Base-by-base conservation (phyloP, 768 basidiomycete genomes). In the Lentinula aciculospora region DNA sequence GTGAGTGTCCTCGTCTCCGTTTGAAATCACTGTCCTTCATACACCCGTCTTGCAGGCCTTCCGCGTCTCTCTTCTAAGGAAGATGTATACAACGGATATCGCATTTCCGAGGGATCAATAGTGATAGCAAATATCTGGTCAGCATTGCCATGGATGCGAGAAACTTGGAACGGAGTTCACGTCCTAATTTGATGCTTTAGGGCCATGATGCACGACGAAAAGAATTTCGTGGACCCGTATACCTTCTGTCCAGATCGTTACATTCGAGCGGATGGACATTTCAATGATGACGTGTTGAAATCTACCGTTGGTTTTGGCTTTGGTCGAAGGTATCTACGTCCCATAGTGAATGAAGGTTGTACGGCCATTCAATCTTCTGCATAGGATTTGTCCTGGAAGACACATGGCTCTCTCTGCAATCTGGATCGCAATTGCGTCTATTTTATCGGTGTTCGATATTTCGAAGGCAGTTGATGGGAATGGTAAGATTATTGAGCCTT, bases 211-310 rank as follows among this genome's bases (percentile, higher is more conserved):
- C 65, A 63, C 47, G 62, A 75, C 27, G 62, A 64, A 46, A 39
- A 57, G 17, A 63, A 58, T 34, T 73, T 72, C 56, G 19, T 28
- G 12, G 64, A 74, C 4, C 67, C 72, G 10, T 54, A 64, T 2
- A 40, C 4, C 12, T 74, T 74, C 62, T 56, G 61, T 17, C 73
- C 74, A 13, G 74, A 71, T 27, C 64, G 74, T 3, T 75, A 70
- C 58, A 46, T 69, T 23, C 42, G 42, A 66, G 27, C 39, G 5
- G 37, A 65, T 19, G 59, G 45, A 19, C 34, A 42, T 5, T 23
- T 60, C 17, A 45, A 60, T 25, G 25, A 44, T 23, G 48, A 51
- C 12, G 34, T 57, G 23, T 15, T 32, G 17, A 28, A 29, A 21
- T 46, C 59, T 12, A 32, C 29, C 10, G 42, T 37, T 13, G 44